Base-by-base conservation (phyloP, 2,329 filamentous ascomycete species). In the Trichoderma hamatum region DNA sequence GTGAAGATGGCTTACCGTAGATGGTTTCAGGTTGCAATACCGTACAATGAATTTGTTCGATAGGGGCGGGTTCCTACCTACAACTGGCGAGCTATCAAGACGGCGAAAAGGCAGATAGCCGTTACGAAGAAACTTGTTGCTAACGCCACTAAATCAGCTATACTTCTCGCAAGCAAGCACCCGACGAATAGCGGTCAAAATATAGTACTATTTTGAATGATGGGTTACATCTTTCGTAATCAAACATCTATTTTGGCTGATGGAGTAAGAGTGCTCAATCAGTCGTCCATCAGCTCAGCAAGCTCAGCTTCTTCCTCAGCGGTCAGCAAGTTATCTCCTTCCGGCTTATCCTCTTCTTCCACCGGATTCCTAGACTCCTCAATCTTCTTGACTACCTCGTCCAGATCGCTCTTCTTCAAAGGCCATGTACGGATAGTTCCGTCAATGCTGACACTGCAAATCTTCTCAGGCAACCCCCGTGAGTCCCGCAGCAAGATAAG, bases 301-400 rank as follows among this genome's bases (percentile, higher is more conserved):
- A 99, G 83, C 79, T 98, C 96, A 5, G 92, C 90, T 79, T 98
- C 95, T 78, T 99, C 96, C 74, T 98, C 95, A 14, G 88, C 91
- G 5, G 94, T 97, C 80, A 97, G 82, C 76, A 89, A 70, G 49
- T 84, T 82, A 72, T 80, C 81, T 39, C 79, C 79, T 73, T 77
- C 76, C 69, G 83, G 79, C 68, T 82, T 81, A 55, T 82, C 79
- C 68, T 82, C 78, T 32, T 82, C 81, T 73, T 85, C 83, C 71
- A 88, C 84, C 2, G 86, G 84, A 72, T 88, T 85, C 67, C 78
- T 76, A 62, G 82, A 83, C 72, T 84, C 78, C 56, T 76, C 72
- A 3, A 83, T 82, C 72, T 80, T 82, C 72, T 82, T 76, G 14
- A 86, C 81, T 24, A 84, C 76, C 16, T 80, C 81, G 69, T 87